These are phyloP conservation scores for Vanrija humicola DNA, from an alignment of 1,284 basidiomycete species.

Conservation along the genomic window DNA sequence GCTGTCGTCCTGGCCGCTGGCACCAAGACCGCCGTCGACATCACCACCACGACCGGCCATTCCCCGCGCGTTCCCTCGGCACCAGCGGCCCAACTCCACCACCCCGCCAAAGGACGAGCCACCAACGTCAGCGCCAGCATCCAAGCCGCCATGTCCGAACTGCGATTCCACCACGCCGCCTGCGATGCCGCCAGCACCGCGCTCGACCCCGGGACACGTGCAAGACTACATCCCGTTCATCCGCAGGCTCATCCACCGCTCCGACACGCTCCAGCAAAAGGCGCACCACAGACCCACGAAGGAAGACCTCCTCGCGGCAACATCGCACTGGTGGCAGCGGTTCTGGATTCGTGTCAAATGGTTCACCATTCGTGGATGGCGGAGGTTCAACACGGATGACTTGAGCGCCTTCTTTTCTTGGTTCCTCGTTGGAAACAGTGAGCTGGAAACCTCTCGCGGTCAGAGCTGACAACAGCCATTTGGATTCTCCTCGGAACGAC, in stretches of 20 bases:
- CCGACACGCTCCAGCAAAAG: conserved; percentile 20
- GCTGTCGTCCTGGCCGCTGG: too few species aligned
- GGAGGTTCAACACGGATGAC: conserved; percentile 94
- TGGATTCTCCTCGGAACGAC: conserved; percentile 96
- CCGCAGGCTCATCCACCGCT: conserved; percentile 56
- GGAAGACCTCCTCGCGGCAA: conserved; percentile 81
- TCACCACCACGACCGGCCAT: neutral
- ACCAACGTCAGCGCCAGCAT: neutral
- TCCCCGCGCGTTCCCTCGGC: too few species aligned
- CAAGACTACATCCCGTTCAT: conserved; percentile 74
- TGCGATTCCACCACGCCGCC: conserved; percentile 1
- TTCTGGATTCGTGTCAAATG: conserved; percentile 92
- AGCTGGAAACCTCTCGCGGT: conserved; percentile 9
- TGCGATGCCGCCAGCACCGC: conserved; percentile 8
- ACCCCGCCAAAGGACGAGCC: too few species aligned
- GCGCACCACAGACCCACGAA: conserved; percentile 74
- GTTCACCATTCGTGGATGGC: conserved; percentile 94
- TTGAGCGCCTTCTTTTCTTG: conserved; percentile 94
- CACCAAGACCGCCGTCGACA: neutral
- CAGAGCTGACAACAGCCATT: conserved; percentile 24
- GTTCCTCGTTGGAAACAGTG: conserved; percentile 84
- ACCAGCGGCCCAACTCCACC: too few species aligned
- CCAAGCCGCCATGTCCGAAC: neutral
- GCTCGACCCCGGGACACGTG: conserved; percentile 14
- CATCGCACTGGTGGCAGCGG: conserved; percentile 85